Conservation (phyloP, 225 moss, liverwort and hornwort genomes). For the Straminergon stramineum region DNA sequence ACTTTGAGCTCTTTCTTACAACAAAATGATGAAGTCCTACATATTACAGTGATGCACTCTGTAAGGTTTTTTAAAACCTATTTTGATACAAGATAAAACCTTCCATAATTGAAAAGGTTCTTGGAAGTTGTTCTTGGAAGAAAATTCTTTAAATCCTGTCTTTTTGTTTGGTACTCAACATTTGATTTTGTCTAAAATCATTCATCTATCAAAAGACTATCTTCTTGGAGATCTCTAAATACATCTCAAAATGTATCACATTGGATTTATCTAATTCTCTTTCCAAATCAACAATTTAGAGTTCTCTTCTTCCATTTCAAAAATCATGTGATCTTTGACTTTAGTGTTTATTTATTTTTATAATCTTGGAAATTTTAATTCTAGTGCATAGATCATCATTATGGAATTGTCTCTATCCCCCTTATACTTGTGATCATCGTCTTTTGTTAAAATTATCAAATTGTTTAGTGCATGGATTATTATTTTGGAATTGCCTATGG, state of each 20-base stretch:
- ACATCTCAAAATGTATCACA: background rate
- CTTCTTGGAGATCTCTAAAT: background rate
- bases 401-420: background rate
- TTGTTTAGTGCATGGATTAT: background rate
- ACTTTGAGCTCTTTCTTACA: background rate
- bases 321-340: background rate
- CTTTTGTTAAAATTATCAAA: background rate
- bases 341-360: background rate
- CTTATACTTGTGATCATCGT: too few relatives aligned
- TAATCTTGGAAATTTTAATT: background rate
- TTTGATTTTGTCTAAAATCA: background rate
- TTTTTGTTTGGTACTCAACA: background rate
- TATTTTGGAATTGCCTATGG: background rate
- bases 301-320: background rate
- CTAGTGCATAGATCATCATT: background rate
- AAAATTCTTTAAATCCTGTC: background rate
- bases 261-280: background rate
- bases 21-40: too few relatives aligned
- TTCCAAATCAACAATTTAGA: background rate
- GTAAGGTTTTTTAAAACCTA: background rate
- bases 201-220: background rate
- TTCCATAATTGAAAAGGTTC: background rate
- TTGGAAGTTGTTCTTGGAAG: fast-evolving
- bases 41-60: background rate
- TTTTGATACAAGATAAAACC: background rate